Base-by-base conservation (phyloP, 139 green algal species). In the Micromonas commoda region DNA sequence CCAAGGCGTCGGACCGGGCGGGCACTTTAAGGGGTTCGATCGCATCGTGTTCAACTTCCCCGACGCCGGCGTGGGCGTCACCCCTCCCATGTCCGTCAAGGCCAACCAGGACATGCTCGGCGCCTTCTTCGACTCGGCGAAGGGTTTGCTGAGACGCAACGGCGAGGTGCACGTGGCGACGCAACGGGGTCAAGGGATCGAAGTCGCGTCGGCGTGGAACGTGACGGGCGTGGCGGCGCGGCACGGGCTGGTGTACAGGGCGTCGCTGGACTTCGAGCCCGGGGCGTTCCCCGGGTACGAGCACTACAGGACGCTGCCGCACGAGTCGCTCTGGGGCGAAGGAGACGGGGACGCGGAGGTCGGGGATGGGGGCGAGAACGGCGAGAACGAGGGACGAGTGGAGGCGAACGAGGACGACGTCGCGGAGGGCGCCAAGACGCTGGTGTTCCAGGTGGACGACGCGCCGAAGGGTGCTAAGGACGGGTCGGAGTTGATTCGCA, bases 41-140 rank as follows among this genome's bases (percentile, higher is more conserved):
- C 51, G 72, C 24, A 24, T 78, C 23, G 52, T 32, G 52, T 78
- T 78, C 33, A 52, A 78, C 61, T 78, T 78, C 52, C 72, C 72
- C 13, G 54, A 78, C 33, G 21, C 21, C 20, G 72, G 72, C 20
- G 24, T 68, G 1, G 72, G 72, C 3, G 16, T 5, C 20, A 61
- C 60, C 20, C 52, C 19, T 31, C 13, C 31, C 5, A 4, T 69
- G 31, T 31, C 32, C 24, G 45, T 65, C 20, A 52, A 32, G 6
- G 39, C 39, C 34, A 52, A 76, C 23, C 54, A 63, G 20, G 52
- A 71, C 1, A 37, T 71, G 45, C 54, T 75, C 24, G 23, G 23
- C 24, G 21, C n/a, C 20, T 37, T 63, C 33, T 63, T 75, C 23
- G 34, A 35, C 6, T 21, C 21, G 23, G 38, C 37, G 37, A 29